Conservation (phyloP, 352 stramenopile species). For the Phytopythium montanum region DNA sequence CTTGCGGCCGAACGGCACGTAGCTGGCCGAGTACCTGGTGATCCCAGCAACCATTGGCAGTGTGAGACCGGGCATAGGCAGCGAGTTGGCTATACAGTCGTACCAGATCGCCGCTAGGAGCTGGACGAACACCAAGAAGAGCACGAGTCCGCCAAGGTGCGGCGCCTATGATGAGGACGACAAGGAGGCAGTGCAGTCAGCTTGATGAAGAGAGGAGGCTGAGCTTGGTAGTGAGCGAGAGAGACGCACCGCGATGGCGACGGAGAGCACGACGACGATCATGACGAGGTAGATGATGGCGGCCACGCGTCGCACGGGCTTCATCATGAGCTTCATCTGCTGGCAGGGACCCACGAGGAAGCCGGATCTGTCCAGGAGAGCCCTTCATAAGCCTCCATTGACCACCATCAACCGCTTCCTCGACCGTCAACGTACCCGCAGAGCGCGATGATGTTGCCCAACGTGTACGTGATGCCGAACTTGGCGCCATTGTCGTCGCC, state of each 20-base stretch:
- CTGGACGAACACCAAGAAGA: slow-evolving; percentile 78
- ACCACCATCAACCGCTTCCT: neutral
- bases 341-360: slow-evolving; percentile 79
- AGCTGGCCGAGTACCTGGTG: slow-evolving; percentile 75
- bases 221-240: neutral
- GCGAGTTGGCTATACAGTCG: neutral
- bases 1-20: slow-evolving; percentile 82
- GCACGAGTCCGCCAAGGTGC: slow-evolving; percentile 64
- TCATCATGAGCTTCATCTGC: slow-evolving; percentile 87
- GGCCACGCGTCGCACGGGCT: slow-evolving; percentile 69
- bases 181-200: neutral
- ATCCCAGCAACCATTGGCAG: neutral
- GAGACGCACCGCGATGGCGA: slow-evolving; percentile 60
- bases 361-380: slow-evolving; percentile 37
- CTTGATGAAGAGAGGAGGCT: too few species aligned
- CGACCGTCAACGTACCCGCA: slow-evolving; percentile 44
- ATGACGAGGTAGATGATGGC: slow-evolving; percentile 73
- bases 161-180: slow-evolving; percentile 30
- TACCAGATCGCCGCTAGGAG: slow-evolving; percentile 73
- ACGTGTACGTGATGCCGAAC: slow-evolving; percentile 80
- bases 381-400: neutral
- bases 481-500: slow-evolving; percentile 66
- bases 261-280: slow-evolving; percentile 69
- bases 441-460: slow-evolving; percentile 82
- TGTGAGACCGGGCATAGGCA: too few species aligned